Evolutionary conservation across 371 early-diverging fungal species (phyloP), one percentile per base, ranked within the genome.

Genomic region (Mucor velutinosus): DNA sequence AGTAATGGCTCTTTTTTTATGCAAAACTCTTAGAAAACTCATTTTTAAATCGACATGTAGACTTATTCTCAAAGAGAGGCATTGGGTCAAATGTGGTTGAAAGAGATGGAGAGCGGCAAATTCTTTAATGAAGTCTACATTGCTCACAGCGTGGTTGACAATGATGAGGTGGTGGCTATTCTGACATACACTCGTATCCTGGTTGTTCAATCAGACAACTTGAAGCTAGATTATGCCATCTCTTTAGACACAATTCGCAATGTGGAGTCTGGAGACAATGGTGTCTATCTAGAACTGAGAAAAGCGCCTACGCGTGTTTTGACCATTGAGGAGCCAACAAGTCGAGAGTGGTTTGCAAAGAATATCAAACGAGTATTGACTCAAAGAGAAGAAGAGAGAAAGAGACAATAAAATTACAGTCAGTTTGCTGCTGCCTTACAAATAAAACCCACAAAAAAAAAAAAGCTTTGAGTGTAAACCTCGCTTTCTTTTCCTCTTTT

Each of bases 71-170:
- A 87, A 30, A 80, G 93, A 19, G 95, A 97, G 76, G 95, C 97
- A 0, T 76, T 95, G 29, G 99, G 99, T 12, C 92, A 97, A 71
- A 85, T 82, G 68, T 95, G 96, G 95, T 85, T 97, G 49, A 92
- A 93, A 66, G 90, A 92, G 64, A 70, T 95, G 23, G 89, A 89
- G 53, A 88, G 89, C 63, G 96, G 96, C 5, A 82, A 84, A 35
- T 95, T 84, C 73, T 89, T 89, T 37, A 74, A 88, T 23, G 97
- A 97, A 60, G 84, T 81, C 37, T 98, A 98, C 68, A 76, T 95
- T 66, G 94, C 95, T 0, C 99, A 98, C 67, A 73, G 67, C 29
- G 55, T 75, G 4, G 64, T 74, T 0, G 57, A 72, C 12, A 85
- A 84, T 3, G 90, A 91, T 33, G 88, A 90, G 45, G 82, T 79